Evolutionary conservation across 1,284 basidiomycete genomes (phyloP).

Genomic region (Chiua sp.): DNA sequence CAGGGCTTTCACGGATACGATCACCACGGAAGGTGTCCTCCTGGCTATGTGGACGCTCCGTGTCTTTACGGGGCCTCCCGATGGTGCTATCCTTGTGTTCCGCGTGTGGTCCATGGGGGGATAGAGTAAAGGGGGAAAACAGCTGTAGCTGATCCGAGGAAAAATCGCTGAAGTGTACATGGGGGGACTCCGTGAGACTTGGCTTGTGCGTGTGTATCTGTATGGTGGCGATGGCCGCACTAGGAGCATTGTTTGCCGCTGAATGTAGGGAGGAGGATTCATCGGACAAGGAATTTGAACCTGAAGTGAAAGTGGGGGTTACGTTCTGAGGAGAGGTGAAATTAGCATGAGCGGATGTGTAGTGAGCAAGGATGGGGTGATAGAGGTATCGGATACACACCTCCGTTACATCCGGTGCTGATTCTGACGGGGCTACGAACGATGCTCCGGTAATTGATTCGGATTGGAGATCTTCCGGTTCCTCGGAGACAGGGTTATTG

Average conservation of each 20-base stretch:
- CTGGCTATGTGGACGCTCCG: conserved; percentile 26
- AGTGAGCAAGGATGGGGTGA: background rate
- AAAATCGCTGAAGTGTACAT: conserved; percentile 37
- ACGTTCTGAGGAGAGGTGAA: conserved; percentile 21
- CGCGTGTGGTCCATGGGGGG: conserved; percentile 8
- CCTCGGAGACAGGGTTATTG: conserved; percentile 57
- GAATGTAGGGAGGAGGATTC: conserved; percentile 37
- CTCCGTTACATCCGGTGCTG: conserved; percentile 19
- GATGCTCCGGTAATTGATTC: conserved; percentile 3
- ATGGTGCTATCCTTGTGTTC: background rate
- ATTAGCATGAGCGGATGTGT: conserved; percentile 12
- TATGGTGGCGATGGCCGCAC: conserved; percentile 14
- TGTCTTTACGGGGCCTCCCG: conserved; percentile 12
- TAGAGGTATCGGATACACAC: conserved; percentile 14
- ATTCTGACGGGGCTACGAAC: conserved; percentile 6
- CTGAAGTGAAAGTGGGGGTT: conserved; percentile 33
- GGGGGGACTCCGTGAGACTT: conserved; percentile 35
- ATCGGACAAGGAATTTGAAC: conserved; percentile 37
- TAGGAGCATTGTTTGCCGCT: conserved; percentile 25
- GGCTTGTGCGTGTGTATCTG: conserved; percentile 33
- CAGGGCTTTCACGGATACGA: conserved; percentile 15
- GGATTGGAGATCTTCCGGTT: conserved; percentile 44
- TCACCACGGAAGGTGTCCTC: conserved; percentile 20
- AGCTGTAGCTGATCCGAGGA: conserved; percentile 33
- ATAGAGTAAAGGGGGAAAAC: conserved; percentile 28